Conservation (phyloP, 1,284 basidiomycete genomes). For the Abortiporus biennis region DNA sequence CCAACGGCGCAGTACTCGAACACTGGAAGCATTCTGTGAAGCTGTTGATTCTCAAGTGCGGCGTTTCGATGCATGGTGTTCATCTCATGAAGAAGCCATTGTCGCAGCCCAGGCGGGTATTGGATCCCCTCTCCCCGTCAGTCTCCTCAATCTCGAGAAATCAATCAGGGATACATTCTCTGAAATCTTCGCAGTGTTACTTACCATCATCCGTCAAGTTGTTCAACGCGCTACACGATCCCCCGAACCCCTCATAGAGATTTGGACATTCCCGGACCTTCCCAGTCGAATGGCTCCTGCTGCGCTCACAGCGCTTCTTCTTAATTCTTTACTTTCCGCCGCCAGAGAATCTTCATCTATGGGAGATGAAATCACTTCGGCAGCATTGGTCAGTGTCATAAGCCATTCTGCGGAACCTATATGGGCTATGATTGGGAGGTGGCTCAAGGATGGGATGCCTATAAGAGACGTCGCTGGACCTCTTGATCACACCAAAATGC, state of each 20-base stretch:
- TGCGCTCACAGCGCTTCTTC: constrained; percentile 43
- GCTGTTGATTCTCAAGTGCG: constrained; percentile 58
- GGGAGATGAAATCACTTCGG: constrained; percentile 45
- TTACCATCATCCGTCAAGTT: constrained; percentile 31
- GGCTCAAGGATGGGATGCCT: constrained; percentile 74
- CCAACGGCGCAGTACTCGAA: constrained; percentile 37
- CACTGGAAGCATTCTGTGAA: constrained; percentile 77
- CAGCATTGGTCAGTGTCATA: constrained; percentile 59
- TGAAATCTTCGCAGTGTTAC: constrained; percentile 47
- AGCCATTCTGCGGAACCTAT: constrained; percentile 57
- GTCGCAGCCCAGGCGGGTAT: constrained; percentile 45
- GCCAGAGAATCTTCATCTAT: constrained; percentile 51
- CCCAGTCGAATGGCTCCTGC: constrained; percentile 42
- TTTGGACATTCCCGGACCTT: constrained; percentile 37
- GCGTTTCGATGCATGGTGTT: constrained; percentile 64
- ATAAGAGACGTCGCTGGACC: constrained; percentile 28
- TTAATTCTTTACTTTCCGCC: constrained; percentile 56
- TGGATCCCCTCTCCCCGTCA: constrained; percentile 44
- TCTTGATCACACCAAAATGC: constrained; percentile 13
- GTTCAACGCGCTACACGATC: constrained; percentile 25
- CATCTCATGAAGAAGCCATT: constrained; percentile 60
- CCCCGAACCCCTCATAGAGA: constrained; percentile 20
- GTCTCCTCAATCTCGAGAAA: constrained; percentile 61
- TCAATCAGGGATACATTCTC: constrained; percentile 52
- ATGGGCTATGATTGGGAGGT: constrained; percentile 68